Evolutionary conservation across 352 stramenopile species (phyloP).

Genomic region (Pythium angustatum): DNA sequence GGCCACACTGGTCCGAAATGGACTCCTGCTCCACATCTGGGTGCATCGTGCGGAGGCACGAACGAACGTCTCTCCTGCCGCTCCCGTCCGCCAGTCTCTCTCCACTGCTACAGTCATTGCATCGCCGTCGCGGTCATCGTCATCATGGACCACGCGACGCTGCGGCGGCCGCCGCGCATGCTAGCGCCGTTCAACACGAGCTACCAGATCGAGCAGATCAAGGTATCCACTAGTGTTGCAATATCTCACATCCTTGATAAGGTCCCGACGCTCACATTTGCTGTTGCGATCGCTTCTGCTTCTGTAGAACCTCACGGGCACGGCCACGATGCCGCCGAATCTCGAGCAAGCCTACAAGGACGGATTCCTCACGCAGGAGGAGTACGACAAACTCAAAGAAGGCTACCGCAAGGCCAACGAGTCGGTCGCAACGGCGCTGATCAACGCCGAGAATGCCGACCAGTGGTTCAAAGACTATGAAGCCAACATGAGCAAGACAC

Average conservation of each 20-base stretch:
- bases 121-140: too few species aligned
- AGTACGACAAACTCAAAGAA: constrained; percentile 16
- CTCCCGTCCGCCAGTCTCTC: not conserved
- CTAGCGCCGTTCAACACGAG: constrained; percentile 11
- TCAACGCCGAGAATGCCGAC: constrained; percentile 8
- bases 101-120: too few species aligned
- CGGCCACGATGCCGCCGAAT: constrained; percentile 12
- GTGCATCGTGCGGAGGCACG: too few species aligned
- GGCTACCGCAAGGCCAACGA: constrained; percentile 10
- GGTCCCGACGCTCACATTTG: constrained; percentile 10
- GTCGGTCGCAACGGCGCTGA: constrained; percentile 8
- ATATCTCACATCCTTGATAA: not conserved
- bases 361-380: constrained; percentile 11
- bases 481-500: constrained; percentile 8
- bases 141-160: too few species aligned
- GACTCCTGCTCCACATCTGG: too few species aligned
- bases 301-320: constrained; percentile 9
- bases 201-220: constrained; percentile 15
- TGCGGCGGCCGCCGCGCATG: not conserved
- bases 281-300: too few species aligned
- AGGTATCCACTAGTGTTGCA: not conserved
- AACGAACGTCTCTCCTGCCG: not conserved
- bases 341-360: constrained; percentile 13
- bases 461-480: constrained; percentile 15
- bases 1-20: too few species aligned